Evolutionary conservation across 1,139 yeast species (phyloP), one percentile per base, ranked within the genome.

Genomic region (Sugiyamaella castrensis): DNA sequence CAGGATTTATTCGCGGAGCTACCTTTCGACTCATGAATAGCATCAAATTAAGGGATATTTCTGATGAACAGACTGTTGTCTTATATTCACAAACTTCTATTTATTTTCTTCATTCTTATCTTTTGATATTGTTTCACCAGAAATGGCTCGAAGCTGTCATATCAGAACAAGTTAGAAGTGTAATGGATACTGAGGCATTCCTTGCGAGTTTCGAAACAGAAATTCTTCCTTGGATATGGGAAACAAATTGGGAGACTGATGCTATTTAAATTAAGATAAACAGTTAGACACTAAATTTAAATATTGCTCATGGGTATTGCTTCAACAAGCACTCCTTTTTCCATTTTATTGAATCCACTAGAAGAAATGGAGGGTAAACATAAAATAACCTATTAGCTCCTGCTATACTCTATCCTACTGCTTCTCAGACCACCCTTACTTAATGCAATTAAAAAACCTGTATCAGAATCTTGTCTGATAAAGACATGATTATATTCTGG

Each of bases 351-450:
- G 2, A 13, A 15, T 10, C 16, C 24, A 5, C 24, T 26, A 24
- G 31, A 28, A 27, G 36, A 37, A 15, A 43, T 32, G 8, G 56
- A 47, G 0, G 80, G 80, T 4, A 76, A 62, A 19, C 71, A 60
- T n/a, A n/a, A 5, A 73, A 61, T 4, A 76, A 59, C 0, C 71
- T 77, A 55, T 76, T 75, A 2, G 79, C 76, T 0, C 69, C 67
- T 9, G 63, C 67, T 58, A 76, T 63, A 30, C 78, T 73, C 75
- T n/a, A 76, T 70, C 13, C 77, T 60, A 48, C 78, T 72, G 48
- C 78, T 73, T 48, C 81, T 58, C 55, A 76, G 81, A 49, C 69
- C 69, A 1, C 81, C 81, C 0, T 80, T 75, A 26, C 70, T 66
- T 27, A 56, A 55, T 2, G 77, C 77, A 0, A 61, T 50, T 37